Evolutionary conservation across 805 yeast species (phyloP).

Genomic region (Candida hispaniensis): DNA sequence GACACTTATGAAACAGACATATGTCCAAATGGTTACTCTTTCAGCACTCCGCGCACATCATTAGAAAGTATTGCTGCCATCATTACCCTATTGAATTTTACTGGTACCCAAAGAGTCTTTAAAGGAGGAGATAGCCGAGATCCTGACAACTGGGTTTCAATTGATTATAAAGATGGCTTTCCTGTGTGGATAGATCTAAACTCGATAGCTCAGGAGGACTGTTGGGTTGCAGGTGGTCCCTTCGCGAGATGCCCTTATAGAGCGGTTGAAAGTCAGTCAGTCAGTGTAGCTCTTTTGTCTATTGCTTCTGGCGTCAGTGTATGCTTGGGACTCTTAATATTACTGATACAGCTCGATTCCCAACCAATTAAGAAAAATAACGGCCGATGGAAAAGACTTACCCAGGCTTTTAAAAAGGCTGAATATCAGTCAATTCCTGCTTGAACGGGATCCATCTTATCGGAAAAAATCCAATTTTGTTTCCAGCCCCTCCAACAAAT

Average conservation of each 20-base stretch:
- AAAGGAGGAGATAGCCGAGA: conserved; percentile 11
- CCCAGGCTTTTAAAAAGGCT: conserved; percentile 44
- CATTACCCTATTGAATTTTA: conserved; percentile 10
- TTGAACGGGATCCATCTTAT: conserved; percentile 26
- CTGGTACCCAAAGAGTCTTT: conserved; percentile 2
- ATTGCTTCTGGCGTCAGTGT: conserved; percentile 56
- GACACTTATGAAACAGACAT: conserved; percentile 21
- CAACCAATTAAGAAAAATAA: conserved; percentile 65
- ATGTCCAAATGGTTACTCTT: conserved; percentile 30
- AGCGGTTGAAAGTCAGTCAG: conserved; percentile 40
- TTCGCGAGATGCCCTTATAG: conserved; percentile 71
- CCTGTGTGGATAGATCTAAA: conserved; percentile 75
- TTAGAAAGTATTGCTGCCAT: conserved; percentile 33
- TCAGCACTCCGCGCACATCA: conserved; percentile 43
- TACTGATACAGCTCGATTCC: conserved; percentile 44
- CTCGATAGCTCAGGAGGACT: conserved; percentile 57
- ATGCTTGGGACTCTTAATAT: conserved; percentile 40
- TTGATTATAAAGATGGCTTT: conserved; percentile 21
- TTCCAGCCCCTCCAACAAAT: conserved; percentile 16
- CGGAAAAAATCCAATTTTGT: conserved; percentile 26
- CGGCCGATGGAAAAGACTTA: conserved; percentile 49
- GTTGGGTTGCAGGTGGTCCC: conserved; percentile 84
- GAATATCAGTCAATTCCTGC: conserved; percentile 87
- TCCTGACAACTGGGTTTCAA: conserved; percentile 7
- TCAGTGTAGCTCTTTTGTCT: conserved; percentile 51